phyloP scores from a whole-genome alignment of 1,139 yeast genomes.

The Yamadazyma mexicana region DNA sequence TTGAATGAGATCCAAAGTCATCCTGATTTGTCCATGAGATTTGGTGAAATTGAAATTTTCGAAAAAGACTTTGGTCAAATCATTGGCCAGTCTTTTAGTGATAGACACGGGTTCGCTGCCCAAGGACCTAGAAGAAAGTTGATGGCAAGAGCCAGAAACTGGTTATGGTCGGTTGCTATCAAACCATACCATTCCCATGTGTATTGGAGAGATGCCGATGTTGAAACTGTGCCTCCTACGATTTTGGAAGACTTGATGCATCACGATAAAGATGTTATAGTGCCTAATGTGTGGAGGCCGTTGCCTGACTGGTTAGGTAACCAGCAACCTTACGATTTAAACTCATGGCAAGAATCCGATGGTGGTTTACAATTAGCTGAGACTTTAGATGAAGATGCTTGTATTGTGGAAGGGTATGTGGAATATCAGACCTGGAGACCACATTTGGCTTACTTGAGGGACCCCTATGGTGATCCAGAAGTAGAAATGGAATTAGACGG shows the following conservation, averaged over 20 bases:
- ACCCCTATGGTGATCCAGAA: constrained; percentile 83
- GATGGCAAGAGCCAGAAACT: constrained; percentile 56
- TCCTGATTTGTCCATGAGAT: constrained; percentile 40
- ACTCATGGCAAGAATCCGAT: constrained; percentile 88
- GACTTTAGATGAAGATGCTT: constrained; percentile 79
- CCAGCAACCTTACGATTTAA: constrained; percentile 87
- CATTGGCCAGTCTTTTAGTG: constrained; percentile 53
- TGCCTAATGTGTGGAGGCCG: constrained; percentile 92
- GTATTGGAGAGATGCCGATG: constrained; percentile 60
- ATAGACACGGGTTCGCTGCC: constrained; percentile 55
- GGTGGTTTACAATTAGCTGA: constrained; percentile 81
- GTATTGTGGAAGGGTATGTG: constrained; percentile 88
- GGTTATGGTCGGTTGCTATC: constrained; percentile 53
- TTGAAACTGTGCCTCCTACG: constrained; percentile 52
- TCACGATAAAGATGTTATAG: constrained; percentile 54
- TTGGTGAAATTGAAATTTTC: constrained; percentile 57
- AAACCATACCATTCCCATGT: constrained; percentile 54
- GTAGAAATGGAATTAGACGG: constrained; percentile 89
- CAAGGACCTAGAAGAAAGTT: constrained; percentile 55
- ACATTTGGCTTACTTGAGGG: constrained; percentile 82
- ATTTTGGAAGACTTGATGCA: constrained; percentile 55
- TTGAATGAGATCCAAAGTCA: constrained; percentile 45
- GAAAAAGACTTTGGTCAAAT: constrained; percentile 55
- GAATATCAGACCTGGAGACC: constrained; percentile 95
- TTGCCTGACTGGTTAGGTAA: constrained; percentile 86